phyloP scores from a whole-genome alignment of 495 filamentous ascomycete genomes.

The Podospora comata region DNA sequence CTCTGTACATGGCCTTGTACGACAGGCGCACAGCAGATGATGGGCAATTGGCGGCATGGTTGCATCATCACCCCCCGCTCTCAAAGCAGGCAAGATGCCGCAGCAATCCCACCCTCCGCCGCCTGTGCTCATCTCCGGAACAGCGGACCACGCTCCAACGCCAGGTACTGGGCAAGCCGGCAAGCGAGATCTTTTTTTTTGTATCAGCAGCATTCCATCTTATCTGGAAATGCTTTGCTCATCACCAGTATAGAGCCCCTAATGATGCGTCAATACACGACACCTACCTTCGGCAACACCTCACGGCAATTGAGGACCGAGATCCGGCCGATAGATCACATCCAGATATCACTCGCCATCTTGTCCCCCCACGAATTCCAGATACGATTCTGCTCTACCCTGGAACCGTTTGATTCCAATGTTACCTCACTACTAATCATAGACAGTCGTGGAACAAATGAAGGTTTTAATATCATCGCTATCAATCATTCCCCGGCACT shows the following conservation, averaged over 20 bases:
- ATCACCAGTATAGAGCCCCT: background rate
- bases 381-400: slow-evolving; percentile 1
- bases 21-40: slow-evolving; percentile 1
- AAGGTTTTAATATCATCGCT: slow-evolving; percentile 4
- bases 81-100: slow-evolving; percentile 15
- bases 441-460: background rate
- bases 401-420: background rate
- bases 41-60: slow-evolving; percentile 22
- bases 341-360: slow-evolving; percentile 7
- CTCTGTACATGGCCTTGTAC: slow-evolving; percentile 5
- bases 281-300: slow-evolving; percentile 18
- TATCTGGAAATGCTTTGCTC: slow-evolving; percentile 2
- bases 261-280: background rate
- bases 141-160: slow-evolving; percentile 23
- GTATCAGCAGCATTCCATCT: background rate
- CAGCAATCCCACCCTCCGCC: slow-evolving; percentile 18
- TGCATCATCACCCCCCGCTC: slow-evolving; percentile 24
- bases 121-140: slow-evolving; percentile 28
- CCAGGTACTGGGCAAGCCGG: background rate
- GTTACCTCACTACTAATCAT: background rate
- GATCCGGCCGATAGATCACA: slow-evolving; percentile 14
- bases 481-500: slow-evolving; percentile 3
- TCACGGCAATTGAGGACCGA: slow-evolving; percentile 31
- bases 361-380: background rate
- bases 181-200: background rate